Evolutionary conservation across 305 asterid genomes (phyloP), one percentile per base, ranked within the genome.

Genomic region (Fraxinus angustifolia): DNA sequence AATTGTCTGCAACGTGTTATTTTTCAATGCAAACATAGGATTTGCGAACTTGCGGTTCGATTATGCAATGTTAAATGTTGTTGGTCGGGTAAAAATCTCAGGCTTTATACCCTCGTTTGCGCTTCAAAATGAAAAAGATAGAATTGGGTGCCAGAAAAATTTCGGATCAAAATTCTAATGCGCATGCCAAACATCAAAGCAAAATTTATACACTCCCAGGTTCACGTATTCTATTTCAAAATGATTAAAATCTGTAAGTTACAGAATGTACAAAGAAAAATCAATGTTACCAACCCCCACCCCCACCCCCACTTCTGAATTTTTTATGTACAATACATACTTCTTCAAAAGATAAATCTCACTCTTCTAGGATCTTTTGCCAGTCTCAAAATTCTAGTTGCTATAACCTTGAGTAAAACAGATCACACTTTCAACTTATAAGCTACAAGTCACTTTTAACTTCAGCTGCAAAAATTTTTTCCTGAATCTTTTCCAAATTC

Each of bases 181-280:
- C 19, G 8, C 67, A 19, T 17, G 19, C 23, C 67, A 56, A 56
- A 56, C 26, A 6, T 56, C 28, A 56, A 26, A 28, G 73, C 8
- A 60, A 21, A 21, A 67, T 33, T 67, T 26, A 8, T 58, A 58
- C 28, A 58, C n/a, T 67, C 40, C 17, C 6, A 28, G 28, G n/a
- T 26, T 23, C 4, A 67, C 71, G 8, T 60, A 60, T 60, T 8
- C 71, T 60, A 60, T 60, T n/a, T 56, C 31, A 60, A 60, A 60
- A 21, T 26, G 36, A 26, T 67, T 10, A 67, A 67, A 67, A 67
- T 79, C 73, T 83, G 65, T 68, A 58, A 82, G 78, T 71, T 76
- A 21, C 79, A 84, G 78, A 85, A 87, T 89, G 84, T 90, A 91
- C 93, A 91, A 58, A 75, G 78, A 85, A 81, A 87, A 80, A 83